phyloP scores from a whole-genome alignment of 164 flowering plant genomes.

The Annona cherimola region DNA sequence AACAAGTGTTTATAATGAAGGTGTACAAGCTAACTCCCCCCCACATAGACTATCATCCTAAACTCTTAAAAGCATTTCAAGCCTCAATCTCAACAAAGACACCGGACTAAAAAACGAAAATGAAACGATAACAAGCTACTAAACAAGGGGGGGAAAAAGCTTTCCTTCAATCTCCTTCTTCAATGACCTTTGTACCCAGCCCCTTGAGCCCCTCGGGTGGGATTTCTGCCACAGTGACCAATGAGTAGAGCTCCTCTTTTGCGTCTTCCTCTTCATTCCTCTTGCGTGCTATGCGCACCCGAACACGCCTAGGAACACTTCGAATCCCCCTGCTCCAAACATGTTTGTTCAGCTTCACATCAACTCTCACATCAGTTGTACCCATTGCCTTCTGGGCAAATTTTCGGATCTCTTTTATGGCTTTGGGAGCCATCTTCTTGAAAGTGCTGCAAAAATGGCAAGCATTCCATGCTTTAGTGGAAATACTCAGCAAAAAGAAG shows the following conservation, averaged over 20 bases:
- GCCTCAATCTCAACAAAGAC: neutral
- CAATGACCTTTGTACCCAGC: constrained; percentile 41
- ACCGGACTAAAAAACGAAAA: neutral
- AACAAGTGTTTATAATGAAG: no score
- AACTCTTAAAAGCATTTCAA: neutral
- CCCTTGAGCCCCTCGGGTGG: constrained; percentile 45
- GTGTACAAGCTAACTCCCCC: neutral
- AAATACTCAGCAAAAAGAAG: no score
- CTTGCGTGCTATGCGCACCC: constrained; percentile 44
- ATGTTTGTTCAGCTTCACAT: constrained; percentile 51
- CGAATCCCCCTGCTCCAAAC: constrained; percentile 49
- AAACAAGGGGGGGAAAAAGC: neutral
- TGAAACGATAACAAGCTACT: neutral
- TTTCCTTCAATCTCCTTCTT: constrained; percentile 22
- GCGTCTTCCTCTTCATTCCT: constrained; percentile 57
- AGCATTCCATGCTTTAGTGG: neutral
- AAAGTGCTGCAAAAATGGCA: constrained; percentile 24
- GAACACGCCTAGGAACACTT: constrained; percentile 40
- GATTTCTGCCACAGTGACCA: constrained; percentile 47
- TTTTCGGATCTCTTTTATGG: constrained; percentile 36
- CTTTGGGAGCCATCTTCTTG: constrained; percentile 41
- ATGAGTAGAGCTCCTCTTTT: constrained; percentile 49
- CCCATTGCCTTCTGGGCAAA: constrained; percentile 37
- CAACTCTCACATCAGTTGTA: constrained; percentile 33
- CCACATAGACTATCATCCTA: no score